Percentiles rank a stretch among this genome's conserved stretches.
These are phyloP conservation scores for Nyctanthes arbortristis DNA, from an alignment of 257 asterid species.

Conservation along the genomic window DNA sequence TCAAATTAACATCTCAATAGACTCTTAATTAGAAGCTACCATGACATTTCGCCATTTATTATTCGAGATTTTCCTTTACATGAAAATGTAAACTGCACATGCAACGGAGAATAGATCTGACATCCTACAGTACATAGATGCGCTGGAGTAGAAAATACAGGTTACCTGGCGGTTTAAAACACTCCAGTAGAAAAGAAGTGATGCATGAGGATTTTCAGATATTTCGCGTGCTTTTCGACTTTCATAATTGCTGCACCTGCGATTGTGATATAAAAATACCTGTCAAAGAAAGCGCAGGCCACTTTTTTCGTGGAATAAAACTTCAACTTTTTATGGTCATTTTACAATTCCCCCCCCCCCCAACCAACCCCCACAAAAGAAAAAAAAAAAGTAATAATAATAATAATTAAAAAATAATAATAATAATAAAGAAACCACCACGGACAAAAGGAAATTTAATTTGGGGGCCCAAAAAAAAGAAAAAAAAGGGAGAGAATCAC, in stretches of 20 bases:
- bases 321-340: too few relatives aligned
- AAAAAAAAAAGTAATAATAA: too few relatives aligned
- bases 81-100: not conserved
- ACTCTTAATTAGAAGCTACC: constrained; percentile 10
- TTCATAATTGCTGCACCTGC: constrained; percentile 49
- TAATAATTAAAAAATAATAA: too few relatives aligned
- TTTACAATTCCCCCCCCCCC: too few relatives aligned
- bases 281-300: not conserved
- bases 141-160: not conserved
- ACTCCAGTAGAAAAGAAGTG: constrained; percentile 53
- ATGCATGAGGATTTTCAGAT: constrained; percentile 47
- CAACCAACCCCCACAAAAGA: too few relatives aligned
- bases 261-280: not conserved
- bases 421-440: too few relatives aligned
- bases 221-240: constrained; percentile 45
- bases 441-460: too few relatives aligned
- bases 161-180: constrained; percentile 53
- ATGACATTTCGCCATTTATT: not conserved
- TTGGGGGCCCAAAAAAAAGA: not conserved
- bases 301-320: not conserved
- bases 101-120: not conserved
- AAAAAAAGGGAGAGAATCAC: not conserved
- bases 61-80: not conserved
- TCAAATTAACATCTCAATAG: not conserved
- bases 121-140: too few relatives aligned